These are phyloP conservation scores for Colletotrichum sublineola DNA, from an alignment of 2,329 filamentous ascomycete genomes.

Conservation along the genomic window DNA sequence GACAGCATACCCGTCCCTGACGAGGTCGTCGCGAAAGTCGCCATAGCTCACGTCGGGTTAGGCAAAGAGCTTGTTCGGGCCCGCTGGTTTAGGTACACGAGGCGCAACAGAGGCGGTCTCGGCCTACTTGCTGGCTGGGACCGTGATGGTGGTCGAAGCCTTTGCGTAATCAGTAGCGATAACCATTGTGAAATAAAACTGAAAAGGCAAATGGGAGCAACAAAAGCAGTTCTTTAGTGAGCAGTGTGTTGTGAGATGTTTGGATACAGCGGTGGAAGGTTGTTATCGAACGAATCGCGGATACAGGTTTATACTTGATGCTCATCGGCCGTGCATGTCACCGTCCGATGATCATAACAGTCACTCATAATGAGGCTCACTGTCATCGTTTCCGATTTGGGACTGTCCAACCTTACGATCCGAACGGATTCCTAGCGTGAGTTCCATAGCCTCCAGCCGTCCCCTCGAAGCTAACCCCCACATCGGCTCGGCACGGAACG, in stretches of 20 bases:
- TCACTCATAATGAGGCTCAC: neutral
- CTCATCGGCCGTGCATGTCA: neutral
- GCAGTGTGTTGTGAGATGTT: neutral
- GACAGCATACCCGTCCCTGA: constrained; percentile 17
- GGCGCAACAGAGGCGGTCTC: neutral
- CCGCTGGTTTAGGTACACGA: neutral
- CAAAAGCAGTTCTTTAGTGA: neutral
- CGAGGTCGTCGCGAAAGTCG: constrained; percentile 22
- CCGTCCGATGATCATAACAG: neutral
- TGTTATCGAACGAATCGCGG: neutral
- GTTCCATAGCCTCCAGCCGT: neutral
- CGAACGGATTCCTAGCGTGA: no score
- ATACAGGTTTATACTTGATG: constrained; percentile 19
- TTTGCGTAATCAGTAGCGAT: constrained; percentile 17
- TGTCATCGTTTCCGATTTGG: neutral
- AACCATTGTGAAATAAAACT: neutral
- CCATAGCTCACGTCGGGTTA: neutral
- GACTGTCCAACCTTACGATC: neutral
- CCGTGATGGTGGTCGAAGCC: constrained; percentile 10
- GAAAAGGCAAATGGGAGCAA: neutral
- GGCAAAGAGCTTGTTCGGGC: constrained; percentile 17
- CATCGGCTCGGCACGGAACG: constrained; percentile 14
- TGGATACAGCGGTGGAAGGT: neutral
- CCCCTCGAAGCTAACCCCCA: neutral
- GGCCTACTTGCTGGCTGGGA: constrained; percentile 6